Base-by-base conservation (phyloP, 2,329 filamentous ascomycete genomes). In the Talaromyces amestolkiae region DNA sequence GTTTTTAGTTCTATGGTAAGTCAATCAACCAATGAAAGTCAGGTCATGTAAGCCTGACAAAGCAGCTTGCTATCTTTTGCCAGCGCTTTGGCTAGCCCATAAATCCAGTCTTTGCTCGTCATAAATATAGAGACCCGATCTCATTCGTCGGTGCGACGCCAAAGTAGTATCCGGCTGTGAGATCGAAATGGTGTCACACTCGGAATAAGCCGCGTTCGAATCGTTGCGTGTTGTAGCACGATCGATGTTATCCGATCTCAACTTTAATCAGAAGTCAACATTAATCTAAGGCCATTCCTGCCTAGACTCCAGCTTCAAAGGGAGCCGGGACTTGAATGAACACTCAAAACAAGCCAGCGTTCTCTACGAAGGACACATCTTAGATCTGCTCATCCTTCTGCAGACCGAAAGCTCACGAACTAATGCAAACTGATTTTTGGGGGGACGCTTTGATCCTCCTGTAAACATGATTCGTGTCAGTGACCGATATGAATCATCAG, bases 401-500 rank as follows among this genome's bases (percentile, higher is more conserved):
- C 17, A 49, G 41, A 49, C 43, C 17, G 27, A 33, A 60, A 13
- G 15, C 39, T 56, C 51, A 56, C 13, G 58, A 43, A 31, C 39
- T 45, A 60, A 60, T 33, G 58, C 58, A 45, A 43, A 45, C 58
- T 27, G 11, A 17, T 37, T 35, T 51, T 56, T 37, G 13, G 51
- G 53, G 53, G 53, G n/a, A 22, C n/a, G 53, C 31, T 56, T 37
- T 27, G 37, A 53, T 62, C 33, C 8, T 53, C 22, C 33, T 53
- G 45, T 39, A 27, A 22, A 33, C 47, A 61, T 51, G 43, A 61
- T 51, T 61, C 58, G 35, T 37, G 59, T 41, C 19, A 51, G 37
- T 54, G 7, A n/a, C 33, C 17, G 31, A 13, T 15, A 41, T 51
- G 19, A 53, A 61, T 41, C 59, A 39, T 19, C 51, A 53, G 22